Evolutionary conservation across 306 rosid species (phyloP).

Genomic region (Quercus parvula): DNA sequence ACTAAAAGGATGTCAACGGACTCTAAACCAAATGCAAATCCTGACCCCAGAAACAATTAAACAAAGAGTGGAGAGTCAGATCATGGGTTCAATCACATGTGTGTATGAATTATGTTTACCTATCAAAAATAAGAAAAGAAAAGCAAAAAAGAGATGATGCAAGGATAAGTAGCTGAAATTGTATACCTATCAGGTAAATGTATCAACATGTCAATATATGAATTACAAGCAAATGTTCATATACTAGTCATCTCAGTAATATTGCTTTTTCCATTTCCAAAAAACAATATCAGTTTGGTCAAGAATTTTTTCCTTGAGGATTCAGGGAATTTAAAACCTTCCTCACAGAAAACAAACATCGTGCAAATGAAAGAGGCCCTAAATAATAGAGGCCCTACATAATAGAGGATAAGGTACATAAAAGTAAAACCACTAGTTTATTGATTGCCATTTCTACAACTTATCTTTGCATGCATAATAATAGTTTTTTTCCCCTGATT

Average conservation of each 20-base stretch:
- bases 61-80: background rate
- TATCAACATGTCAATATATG: background rate
- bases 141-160: background rate
- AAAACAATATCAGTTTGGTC: background rate
- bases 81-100: background rate
- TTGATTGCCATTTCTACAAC: background rate
- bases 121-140: background rate
- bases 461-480: background rate
- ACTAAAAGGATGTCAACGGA: background rate
- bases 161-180: too few relatives aligned
- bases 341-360: too few relatives aligned
- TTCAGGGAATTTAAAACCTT: too few relatives aligned
- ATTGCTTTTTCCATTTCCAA: background rate
- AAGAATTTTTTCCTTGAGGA: background rate
- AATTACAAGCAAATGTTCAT: background rate
- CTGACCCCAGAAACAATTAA: background rate
- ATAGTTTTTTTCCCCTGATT: background rate
- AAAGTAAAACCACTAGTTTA: background rate
- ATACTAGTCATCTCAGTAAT: background rate
- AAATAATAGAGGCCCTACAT: background rate
- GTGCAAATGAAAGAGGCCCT: background rate
- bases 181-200: background rate
- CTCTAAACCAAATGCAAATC: background rate
- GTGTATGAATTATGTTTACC: background rate
- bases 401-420: background rate